Percentiles rank a stretch among this genome's conserved stretches.
phyloP scores from a whole-genome alignment of 2,329 filamentous ascomycete species.

The Colletotrichum sansevieriae region DNA sequence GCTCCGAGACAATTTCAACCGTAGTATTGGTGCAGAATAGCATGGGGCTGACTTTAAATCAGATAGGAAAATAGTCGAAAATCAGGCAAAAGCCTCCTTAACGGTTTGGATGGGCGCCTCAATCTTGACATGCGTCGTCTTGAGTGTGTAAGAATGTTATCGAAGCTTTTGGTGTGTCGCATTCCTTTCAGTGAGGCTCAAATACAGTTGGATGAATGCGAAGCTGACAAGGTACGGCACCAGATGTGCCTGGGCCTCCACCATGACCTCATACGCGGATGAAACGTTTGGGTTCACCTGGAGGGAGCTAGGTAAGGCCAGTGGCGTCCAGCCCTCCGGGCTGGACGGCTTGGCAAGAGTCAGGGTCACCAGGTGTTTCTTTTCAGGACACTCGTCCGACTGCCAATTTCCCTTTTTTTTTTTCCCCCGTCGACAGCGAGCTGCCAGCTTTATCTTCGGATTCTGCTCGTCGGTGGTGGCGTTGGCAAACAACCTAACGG shows the following conservation, averaged over 20 bases:
- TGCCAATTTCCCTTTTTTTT: constrained; percentile 6
- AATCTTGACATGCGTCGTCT: not conserved
- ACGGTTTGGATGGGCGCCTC: not conserved
- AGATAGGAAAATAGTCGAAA: too few species aligned
- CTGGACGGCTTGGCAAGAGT: constrained; percentile 1
- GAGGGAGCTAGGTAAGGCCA: constrained; percentile 1
- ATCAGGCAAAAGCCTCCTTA: not conserved
- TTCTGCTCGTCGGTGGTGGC: constrained; percentile 6
- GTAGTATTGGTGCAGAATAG: not conserved
- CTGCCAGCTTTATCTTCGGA: constrained; percentile 6
- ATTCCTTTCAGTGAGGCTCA: constrained; percentile 23
- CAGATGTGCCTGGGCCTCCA: constrained; percentile 29
- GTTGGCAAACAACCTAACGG: constrained; percentile 8
- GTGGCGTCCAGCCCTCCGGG: constrained; percentile 16
- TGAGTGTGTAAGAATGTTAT: not conserved
- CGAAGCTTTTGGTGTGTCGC: not conserved
- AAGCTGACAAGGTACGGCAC: constrained; percentile 3
- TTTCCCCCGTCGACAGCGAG: constrained; percentile 8
- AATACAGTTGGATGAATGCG: constrained; percentile 11
- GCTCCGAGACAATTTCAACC: constrained; percentile 16
- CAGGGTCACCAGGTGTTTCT: not conserved
- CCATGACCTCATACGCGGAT: constrained; percentile 41
- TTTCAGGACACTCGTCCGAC: constrained; percentile 10
- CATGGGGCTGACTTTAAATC: not conserved
- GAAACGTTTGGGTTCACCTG: constrained; percentile 29